A percentile compares a stretch with the other conserved stretches of the same genome.
These are phyloP conservation scores for Metschnikowia aberdeeniae DNA, from an alignment of 805 yeast species.

Conservation along the genomic window DNA sequence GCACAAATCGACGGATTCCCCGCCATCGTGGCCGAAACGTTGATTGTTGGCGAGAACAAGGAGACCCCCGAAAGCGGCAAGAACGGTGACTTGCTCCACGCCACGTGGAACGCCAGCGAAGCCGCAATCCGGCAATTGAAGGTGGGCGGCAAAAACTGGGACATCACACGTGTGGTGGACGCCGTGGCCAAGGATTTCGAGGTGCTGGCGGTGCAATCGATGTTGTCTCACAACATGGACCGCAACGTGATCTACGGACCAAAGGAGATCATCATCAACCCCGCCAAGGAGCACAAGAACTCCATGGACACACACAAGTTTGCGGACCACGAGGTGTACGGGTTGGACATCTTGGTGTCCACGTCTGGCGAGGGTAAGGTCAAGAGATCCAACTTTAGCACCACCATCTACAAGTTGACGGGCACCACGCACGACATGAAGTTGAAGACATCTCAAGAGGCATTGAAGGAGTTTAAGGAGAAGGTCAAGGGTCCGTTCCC, in stretches of 20 bases:
- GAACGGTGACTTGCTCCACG: slow-evolving; percentile 63
- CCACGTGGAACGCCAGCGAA: slow-evolving; percentile 76
- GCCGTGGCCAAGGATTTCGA: slow-evolving; percentile 58
- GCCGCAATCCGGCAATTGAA: slow-evolving; percentile 68
- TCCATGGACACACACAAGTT: slow-evolving; percentile 63
- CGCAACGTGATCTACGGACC: slow-evolving; percentile 67
- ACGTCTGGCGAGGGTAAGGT: slow-evolving; percentile 66
- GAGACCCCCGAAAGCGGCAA: slow-evolving; percentile 46
- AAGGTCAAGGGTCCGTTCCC: slow-evolving; percentile 64
- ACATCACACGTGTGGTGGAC: slow-evolving; percentile 63
- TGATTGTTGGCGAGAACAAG: slow-evolving; percentile 52
- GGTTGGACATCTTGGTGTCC: slow-evolving; percentile 66
- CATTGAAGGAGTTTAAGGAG: slow-evolving; percentile 62
- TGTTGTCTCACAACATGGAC: slow-evolving; percentile 70
- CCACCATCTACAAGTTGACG: slow-evolving; percentile 69
- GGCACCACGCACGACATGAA: slow-evolving; percentile 65
- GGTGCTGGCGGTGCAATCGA: slow-evolving; percentile 64
- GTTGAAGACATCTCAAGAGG: slow-evolving; percentile 65
- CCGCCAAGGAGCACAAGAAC: slow-evolving; percentile 59
- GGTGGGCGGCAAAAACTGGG: slow-evolving; percentile 70
- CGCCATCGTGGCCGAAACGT: slow-evolving; percentile 63
- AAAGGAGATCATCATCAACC: slow-evolving; percentile 73
- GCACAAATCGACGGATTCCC: slow-evolving; percentile 77
- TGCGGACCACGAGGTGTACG: slow-evolving; percentile 74
- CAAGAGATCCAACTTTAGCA: slow-evolving; percentile 52